Evolutionary conservation across 345 rosid species (phyloP), one percentile per base, ranked within the genome.

Genomic region (Citrus trifoliata): DNA sequence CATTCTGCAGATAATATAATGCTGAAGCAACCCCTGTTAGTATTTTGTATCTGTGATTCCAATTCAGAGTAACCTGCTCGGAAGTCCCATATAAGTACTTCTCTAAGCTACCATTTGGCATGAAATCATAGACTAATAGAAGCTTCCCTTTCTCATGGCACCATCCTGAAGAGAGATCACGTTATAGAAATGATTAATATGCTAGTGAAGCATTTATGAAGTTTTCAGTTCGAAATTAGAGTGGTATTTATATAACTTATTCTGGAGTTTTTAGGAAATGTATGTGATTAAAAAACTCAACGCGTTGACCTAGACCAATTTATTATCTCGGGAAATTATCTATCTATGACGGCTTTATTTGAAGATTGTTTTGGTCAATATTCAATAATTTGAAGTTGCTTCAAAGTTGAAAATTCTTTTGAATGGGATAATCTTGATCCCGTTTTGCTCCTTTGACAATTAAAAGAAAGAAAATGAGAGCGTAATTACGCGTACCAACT

Each of bases 71-170:
- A 14, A 59, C 53, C 51, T 67, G 72, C 55, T 75, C 66, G 0
- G 83, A 37, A 42, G 40, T 28, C 21, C 38, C 80, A 59, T 78
- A 82, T 16, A 85, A 77, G 75, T 87, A 83, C 32, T 67, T 67
- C 76, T 88, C 91, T 60, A 88, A 25, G 81, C 91, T 88, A 10
- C 91, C 87, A 25, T 88, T 88, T 12, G 91, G 86, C 91, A 88
- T 86, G 86, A 76, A 83, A 27, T 88, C 87, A 10, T 86, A 85
- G n/a, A 83, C 91, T 2, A 88, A 67, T 6, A 85, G 81, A 61
- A 87, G 82, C 78, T 79, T 77, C 70, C 91, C 82, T 27, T 83
- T 80, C 79, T 85, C 76, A 58, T 85, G 76, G 70, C 89, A 87
- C 91, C 88, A 85, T 33, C 91, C 89, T 85, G 73, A 48, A 38